Percentiles rank a stretch among this genome's conserved stretches.
Conservation (phyloP, 2,329 filamentous ascomycete genomes). For the Diaporthe sp. region DNA sequence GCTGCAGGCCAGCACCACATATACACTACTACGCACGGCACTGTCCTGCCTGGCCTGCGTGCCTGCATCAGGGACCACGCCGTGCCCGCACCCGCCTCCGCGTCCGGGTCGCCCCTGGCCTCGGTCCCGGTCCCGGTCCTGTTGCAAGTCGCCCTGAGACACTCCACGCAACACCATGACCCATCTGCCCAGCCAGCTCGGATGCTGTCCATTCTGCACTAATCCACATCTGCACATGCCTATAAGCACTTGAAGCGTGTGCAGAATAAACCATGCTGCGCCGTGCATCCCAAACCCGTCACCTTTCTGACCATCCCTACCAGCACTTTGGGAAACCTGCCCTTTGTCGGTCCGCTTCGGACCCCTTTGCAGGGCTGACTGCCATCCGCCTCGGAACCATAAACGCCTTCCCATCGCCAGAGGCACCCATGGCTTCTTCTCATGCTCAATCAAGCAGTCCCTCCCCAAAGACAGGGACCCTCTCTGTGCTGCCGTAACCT, state of each 20-base stretch:
- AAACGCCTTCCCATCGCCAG: no score
- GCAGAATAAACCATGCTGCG: background rate
- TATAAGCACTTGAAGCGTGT: background rate
- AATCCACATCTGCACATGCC: background rate
- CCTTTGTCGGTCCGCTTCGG: background rate
- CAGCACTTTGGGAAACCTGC: background rate
- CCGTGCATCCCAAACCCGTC: background rate
- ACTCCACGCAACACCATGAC: slow-evolving; percentile 28
- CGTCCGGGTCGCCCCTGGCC: background rate
- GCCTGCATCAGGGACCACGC: slow-evolving; percentile 8
- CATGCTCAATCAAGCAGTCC: background rate
- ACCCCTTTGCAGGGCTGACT: background rate
- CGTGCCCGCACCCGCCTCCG: slow-evolving; percentile 9
- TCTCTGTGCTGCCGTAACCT: background rate
- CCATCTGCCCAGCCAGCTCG: slow-evolving; percentile 4
- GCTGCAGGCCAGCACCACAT: background rate
- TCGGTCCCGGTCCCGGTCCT: slow-evolving; percentile 15
- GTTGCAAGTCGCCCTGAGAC: slow-evolving; percentile 34
- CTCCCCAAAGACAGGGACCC: background rate
- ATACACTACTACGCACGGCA: slow-evolving; percentile 1
- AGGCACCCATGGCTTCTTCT: background rate
- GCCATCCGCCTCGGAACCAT: no score
- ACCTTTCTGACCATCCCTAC: background rate
- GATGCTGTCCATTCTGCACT: background rate
- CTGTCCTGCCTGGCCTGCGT: background rate